A percentile compares a stretch with the other conserved stretches of the same genome.
Evolutionary conservation across 306 rosid genomes (phyloP).

Genomic region (Pyrus communis): DNA sequence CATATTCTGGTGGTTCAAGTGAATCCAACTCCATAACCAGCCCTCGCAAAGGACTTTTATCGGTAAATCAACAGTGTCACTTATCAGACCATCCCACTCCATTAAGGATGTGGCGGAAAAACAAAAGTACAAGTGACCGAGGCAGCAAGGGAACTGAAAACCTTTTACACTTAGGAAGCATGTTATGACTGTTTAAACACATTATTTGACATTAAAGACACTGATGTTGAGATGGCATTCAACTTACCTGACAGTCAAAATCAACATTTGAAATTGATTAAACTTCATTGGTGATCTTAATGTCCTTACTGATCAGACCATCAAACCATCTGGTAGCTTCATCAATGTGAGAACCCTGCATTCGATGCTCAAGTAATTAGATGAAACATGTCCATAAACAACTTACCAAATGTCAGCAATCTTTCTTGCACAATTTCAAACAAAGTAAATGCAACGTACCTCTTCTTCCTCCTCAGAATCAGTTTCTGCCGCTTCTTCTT

Average conservation of each 20-base stretch:
- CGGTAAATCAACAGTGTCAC: background rate
- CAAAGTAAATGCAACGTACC: conserved; percentile 24
- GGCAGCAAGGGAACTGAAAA: background rate
- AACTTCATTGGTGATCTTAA: conserved; percentile 62
- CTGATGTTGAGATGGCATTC: background rate
- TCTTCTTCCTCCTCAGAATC: conserved; percentile 53
- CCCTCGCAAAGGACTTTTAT: background rate
- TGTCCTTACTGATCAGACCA: conserved; percentile 65
- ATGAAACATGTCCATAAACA: background rate
- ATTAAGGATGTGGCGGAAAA: background rate
- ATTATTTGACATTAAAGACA: background rate
- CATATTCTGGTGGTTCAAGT: background rate
- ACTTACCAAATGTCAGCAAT: background rate
- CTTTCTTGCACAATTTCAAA: background rate
- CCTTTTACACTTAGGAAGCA: background rate
- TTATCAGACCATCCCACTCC: background rate
- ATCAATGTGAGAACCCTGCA: conserved; percentile 45
- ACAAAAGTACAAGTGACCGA: background rate
- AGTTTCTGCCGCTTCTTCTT: conserved; percentile 22
- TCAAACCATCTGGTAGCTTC: conserved; percentile 66
- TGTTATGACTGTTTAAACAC: background rate
- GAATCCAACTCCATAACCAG: background rate
- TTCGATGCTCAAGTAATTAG: conserved; percentile 11
- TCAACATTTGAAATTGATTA: conserved; percentile 72
- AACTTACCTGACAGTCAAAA: conserved; percentile 79